Conservation (phyloP, 768 basidiomycete genomes). For the Clitopilus passeckerianus region DNA sequence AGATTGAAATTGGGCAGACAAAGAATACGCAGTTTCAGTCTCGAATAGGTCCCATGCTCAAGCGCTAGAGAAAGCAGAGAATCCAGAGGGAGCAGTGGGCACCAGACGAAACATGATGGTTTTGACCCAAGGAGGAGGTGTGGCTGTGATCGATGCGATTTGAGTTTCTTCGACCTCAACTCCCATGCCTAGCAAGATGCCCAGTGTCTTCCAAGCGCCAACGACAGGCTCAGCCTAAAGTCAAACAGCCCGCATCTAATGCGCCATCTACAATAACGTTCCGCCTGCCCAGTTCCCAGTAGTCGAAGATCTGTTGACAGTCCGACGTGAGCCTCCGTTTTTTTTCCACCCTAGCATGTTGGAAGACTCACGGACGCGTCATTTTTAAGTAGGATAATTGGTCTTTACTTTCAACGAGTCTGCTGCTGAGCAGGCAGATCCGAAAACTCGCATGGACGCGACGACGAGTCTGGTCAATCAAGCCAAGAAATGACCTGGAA, state of each 20-base stretch:
- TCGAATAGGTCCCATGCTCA: too few relatives aligned
- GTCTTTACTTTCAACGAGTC: slow-evolving; percentile 75
- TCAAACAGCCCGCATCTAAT: slow-evolving; percentile 32
- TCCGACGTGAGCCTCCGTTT: slow-evolving; percentile 53
- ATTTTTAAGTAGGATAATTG: slow-evolving; percentile 79
- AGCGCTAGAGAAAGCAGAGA: too few relatives aligned
- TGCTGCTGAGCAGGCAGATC: slow-evolving; percentile 65
- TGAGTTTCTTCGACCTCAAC: slow-evolving; percentile 69
- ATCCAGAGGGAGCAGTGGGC: too few relatives aligned
- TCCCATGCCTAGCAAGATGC: slow-evolving; percentile 54
- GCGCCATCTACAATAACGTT: slow-evolving; percentile 26
- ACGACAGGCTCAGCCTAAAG: slow-evolving; percentile 32
- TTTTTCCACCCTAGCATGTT: slow-evolving; percentile 3
- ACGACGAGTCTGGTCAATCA: slow-evolving; percentile 54
- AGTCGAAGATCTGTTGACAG: slow-evolving; percentile 61
- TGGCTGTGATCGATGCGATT: too few relatives aligned
- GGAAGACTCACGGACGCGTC: slow-evolving; percentile 4
- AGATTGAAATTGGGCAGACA: too few relatives aligned
- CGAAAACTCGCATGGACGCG: slow-evolving; percentile 62
- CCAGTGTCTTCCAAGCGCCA: slow-evolving; percentile 20
- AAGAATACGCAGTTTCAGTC: too few relatives aligned
- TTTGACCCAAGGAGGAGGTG: too few relatives aligned
- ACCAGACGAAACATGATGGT: too few relatives aligned
- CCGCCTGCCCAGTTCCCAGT: slow-evolving; percentile 48
- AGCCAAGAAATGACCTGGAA: slow-evolving; percentile 50